Conservation (phyloP, 1,284 basidiomycete species). For the Melanopsichium pennsylvanicum region DNA sequence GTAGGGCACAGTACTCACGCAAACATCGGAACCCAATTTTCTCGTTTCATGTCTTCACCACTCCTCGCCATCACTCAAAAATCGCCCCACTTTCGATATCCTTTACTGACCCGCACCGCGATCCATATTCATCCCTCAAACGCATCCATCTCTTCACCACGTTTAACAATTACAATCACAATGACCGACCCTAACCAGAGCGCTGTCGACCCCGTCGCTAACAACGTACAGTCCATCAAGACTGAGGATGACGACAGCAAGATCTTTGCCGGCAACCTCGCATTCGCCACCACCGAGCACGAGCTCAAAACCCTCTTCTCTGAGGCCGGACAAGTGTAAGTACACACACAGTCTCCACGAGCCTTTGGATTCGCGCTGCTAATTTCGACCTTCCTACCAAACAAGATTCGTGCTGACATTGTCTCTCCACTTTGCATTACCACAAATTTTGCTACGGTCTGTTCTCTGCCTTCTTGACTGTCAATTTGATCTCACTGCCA, state of each 20-base stretch:
- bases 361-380: neutral
- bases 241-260: constrained; percentile 36
- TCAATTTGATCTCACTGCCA: too few species aligned
- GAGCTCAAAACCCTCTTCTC: constrained; percentile 57
- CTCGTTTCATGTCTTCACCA: neutral
- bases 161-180: neutral
- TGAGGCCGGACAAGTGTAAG: constrained; percentile 58
- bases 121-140: too few species aligned
- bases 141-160: neutral
- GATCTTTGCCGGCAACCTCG: constrained; percentile 56
- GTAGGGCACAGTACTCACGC: too few species aligned
- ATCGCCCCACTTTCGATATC: neutral
- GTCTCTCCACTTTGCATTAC: neutral
- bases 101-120: too few species aligned
- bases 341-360: too few species aligned
- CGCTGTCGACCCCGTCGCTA: constrained; percentile 38
- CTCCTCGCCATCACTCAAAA: neutral
- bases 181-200: constrained; percentile 50
- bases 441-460: too few species aligned
- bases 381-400: neutral
- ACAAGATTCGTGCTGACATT: neutral
- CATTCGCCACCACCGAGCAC: constrained; percentile 60
- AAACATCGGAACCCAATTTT: too few species aligned
- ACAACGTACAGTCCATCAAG: constrained; percentile 35
- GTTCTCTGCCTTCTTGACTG: too few species aligned